Base-by-base conservation (phyloP, 208 protist genomes). In the Balamuthia mandrillaris region DNA sequence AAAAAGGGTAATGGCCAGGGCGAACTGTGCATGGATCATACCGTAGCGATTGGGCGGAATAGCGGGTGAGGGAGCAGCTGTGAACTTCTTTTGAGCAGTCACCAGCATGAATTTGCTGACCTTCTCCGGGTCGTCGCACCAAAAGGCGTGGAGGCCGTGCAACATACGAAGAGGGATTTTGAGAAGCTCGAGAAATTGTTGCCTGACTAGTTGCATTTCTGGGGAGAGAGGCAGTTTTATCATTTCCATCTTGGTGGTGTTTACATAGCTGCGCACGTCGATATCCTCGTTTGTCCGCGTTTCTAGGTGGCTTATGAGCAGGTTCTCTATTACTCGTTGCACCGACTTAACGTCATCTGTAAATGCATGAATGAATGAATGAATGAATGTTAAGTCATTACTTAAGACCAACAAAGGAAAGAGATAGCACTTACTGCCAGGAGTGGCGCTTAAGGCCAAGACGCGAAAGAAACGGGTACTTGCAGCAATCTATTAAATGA, bases 361-460 rank as follows among this genome's bases (percentile, higher is more conserved):
- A 4, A 31, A 68, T 4, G 4, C 56, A 7, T 74, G 18, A 7
- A 81, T 5, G n/a, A n/a, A n/a, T n/a, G n/a, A n/a, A n/a, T n/a
- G n/a, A 56, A 51, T 45, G 2, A 12, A 9, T n/a, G 18, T 81
- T 60, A 29, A 7, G 54, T 56, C 33, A 61, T 79, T 35, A 4
- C 42, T 4, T 56, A 79, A 33, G 70, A 81, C 4, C 51, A 39
- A 29, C 0, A 1, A 74, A 35, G 45, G 54, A 29, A 2, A 56
- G 21, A 21, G 4, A 68, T 9, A 78, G 35, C 1, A 29, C 54
- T 6, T 47, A 42, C 41, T 42, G 7, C 94, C 94, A 5, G 94
- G 94, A 29, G 94, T 95, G 0, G 94, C 94, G 0, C 86, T 90
- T 0, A 96, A 70, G 4, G 78, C 93, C 0, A 96, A 9, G 1